Evolutionary conservation across 345 rosid species (phyloP), one percentile per base, ranked within the genome.

Genomic region (Gossypium stocksii): DNA sequence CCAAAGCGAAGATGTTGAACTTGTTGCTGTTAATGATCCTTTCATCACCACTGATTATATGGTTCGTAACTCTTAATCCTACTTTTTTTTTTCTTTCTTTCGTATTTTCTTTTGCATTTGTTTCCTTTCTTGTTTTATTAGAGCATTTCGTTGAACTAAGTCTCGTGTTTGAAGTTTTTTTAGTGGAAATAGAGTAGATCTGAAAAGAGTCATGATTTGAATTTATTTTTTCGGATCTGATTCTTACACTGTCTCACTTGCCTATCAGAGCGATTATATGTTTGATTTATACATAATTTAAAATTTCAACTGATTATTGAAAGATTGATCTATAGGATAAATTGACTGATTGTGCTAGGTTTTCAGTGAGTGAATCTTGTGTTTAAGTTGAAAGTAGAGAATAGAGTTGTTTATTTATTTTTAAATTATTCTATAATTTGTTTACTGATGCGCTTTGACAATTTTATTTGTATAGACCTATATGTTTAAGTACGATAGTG

Each of bases 21-120:
- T 90, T 27, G 95, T 90, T 45, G 89, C 92, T 60, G 85, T 90
- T 46, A 90, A 90, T 74, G 95, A 90, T 78, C 92, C 91, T 34
- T 90, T 90, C 86, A 85, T 88, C 81, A 77, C 92, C 79, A 87
- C 91, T 9, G 92, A 90, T 0, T 87, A 86, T 80, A 88, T 90
- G 94, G 92, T 84, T 15, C 27, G 52, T 59, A 9, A 53, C 83
- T 15, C 22, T 22, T 59, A 9, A 61, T 14, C 64, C 14, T 15
- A 16, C 16, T 14, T 15, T 43, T 7, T 43, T 12, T 1, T 71
- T 16, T 53, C 2, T 73, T 73, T 14, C 12, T 4, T 38, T 38
- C 23, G 23, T 38, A 63, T 20, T 57, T 20, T 41, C 23, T 63
- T 16, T 46, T 59, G 15, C 19, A 60, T 29, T 59, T 9, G 10